Base-by-base conservation (phyloP, 2,329 filamentous ascomycete species). In the Aspergillus sp. region DNA sequence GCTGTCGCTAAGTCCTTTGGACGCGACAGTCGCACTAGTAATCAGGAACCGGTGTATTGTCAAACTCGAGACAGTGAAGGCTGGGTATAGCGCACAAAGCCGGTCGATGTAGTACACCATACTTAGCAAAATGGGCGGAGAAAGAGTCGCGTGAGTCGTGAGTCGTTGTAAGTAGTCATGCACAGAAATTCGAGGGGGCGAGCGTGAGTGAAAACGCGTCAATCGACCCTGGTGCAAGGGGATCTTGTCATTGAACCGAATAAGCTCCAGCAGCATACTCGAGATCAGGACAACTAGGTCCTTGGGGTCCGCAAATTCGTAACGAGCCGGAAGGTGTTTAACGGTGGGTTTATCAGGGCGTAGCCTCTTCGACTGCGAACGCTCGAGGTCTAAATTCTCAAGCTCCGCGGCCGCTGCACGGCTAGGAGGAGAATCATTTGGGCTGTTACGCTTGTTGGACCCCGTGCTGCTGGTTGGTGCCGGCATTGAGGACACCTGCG, bases 61-160 rank as follows among this genome's bases (percentile, higher is more conserved):
- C 19, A 99, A 82, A 47, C 91, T 96, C 72, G 93, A 96, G 66
- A 99, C 96, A 27, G 93, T 97, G 74, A 99, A 99, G 47, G 93
- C 90, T 3, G 91, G 90, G 72, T 97, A 99, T 58, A 96, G 81
- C 11, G 90, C 88, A 75, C 93, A 99, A 21, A 99, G 83, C 33
- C 92, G 88, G 77, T 99, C 95, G 68, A 99, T 98, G 70, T 98
- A 99, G 72, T 96, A 99, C 57, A 99, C 95, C 91, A 99, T 98
- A 66, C 93, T 95, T 37, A 99, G 85, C n/a, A 99, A 82, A 51
- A 99, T 89, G 0, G 95, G 93, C 12, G 95, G 93, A 6, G 91
- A 92, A 3, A 99, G 82, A 0, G 93, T 97, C 25, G 95, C 95
- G 73, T 99, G 95, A 58, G 92, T 91, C 23, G 96, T 95, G 57